phyloP scores from a whole-genome alignment of 768 basidiomycete species.

The Boletus sensibilis region DNA sequence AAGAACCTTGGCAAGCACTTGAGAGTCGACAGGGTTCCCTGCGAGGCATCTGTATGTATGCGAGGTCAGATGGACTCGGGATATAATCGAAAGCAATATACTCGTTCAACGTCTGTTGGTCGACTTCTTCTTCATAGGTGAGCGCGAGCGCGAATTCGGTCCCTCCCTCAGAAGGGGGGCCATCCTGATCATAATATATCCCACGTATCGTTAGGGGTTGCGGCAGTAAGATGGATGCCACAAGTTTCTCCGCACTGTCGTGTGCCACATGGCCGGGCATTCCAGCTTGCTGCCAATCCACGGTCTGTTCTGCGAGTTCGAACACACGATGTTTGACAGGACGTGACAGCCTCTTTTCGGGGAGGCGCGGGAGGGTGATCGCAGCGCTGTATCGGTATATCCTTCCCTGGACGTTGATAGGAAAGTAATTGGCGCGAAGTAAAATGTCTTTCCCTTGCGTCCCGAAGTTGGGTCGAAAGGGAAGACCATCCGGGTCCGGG shows the following conservation, averaged over 20 bases:
- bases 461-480: conserved; percentile 47
- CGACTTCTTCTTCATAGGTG: conserved; percentile 39
- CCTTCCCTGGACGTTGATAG: conserved; percentile 38
- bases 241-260: conserved; percentile 43
- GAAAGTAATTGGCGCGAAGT: conserved; percentile 51
- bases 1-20: conserved; percentile 53
- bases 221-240: conserved; percentile 39
- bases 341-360: conserved; percentile 23
- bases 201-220: conserved; percentile 42
- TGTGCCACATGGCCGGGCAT: conserved; percentile 43
- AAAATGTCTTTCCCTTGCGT: conserved; percentile 38
- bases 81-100: conserved; percentile 18
- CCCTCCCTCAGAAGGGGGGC: conserved; percentile 20
- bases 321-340: conserved; percentile 44
- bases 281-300: conserved; percentile 38
- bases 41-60: conserved; percentile 46
- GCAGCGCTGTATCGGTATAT: conserved; percentile 42
- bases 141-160: conserved; percentile 41
- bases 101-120: conserved; percentile 16
- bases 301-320: conserved; percentile 41
- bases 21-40: conserved; percentile 53
- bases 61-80: conserved; percentile 21
- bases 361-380: conserved; percentile 31
- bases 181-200: conserved; percentile 36
- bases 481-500: conserved; percentile 27